Evolutionary conservation across 129 eudicot species (phyloP), one percentile per base, ranked within the genome.

Genomic region (Artemisia argyi): DNA sequence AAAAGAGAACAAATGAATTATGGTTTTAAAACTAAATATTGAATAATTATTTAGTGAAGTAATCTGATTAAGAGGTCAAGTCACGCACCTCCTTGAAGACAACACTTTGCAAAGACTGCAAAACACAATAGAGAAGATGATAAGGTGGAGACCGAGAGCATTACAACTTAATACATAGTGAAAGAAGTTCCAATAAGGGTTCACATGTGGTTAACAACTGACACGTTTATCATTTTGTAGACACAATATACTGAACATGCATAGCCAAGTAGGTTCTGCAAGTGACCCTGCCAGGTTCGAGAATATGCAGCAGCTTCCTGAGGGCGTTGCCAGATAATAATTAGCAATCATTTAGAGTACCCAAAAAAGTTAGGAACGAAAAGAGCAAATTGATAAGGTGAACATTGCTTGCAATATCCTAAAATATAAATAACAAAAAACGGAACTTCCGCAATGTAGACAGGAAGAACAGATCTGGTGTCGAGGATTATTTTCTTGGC

Each of bases 281-380:
- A 39, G 82, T 94, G 99, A 73, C 99, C 99, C 85, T 80, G 90
- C 99, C 99, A 94, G 52, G 97, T 94, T 79, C 96, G 86, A 72
- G 99, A 94, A 80, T 84, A 94, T 77, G 97, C 94, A 75, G 99
- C 99, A 72, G 99, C 99, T 82, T 90, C 99, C 99, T 94, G 86
- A 42, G 71, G 71, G 13, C 10, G 61, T 73, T 64, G 61, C 47
- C 74, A 32, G 65, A 66, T 73, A 18, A 50, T 75, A 71, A 35
- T 63, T 39, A 17, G 60, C 14, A 22, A 61, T 72, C 46, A 57
- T 14, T 16, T 0, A 32, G 15, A 55, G 44, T 55, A 75, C 46
- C 51, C 18, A 65, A 49, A 52, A 70, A 12, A 24, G 3, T 35
- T 73, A 56, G 46, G 15, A 64, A 54, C 32, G 66, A 28, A 52